Evolutionary conservation across 2,329 filamentous ascomycete species (phyloP).

Genomic region (Macroventuria anomochaeta): DNA sequence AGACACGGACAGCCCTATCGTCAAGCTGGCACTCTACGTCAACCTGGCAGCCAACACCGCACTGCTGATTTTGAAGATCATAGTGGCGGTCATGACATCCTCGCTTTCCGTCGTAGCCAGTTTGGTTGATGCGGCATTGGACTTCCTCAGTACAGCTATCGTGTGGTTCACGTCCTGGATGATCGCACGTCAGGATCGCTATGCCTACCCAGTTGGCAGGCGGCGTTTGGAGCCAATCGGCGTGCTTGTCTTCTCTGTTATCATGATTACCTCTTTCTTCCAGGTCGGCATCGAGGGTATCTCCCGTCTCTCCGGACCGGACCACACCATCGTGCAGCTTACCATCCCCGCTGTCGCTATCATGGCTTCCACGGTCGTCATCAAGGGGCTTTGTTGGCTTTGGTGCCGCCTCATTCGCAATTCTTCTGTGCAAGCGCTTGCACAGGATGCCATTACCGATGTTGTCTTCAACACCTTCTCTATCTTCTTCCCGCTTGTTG

Average conservation of each 20-base stretch:
- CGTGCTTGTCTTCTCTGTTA: conserved; percentile 78
- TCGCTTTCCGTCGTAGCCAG: conserved; percentile 83
- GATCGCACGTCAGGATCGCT: conserved; percentile 75
- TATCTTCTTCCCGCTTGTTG: conserved; percentile 83
- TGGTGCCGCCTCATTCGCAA: conserved; percentile 89
- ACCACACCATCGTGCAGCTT: conserved; percentile 75
- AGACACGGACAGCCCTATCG: conserved; percentile 75
- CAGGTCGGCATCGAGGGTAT: conserved; percentile 77
- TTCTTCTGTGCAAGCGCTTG: conserved; percentile 81
- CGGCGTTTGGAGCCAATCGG: conserved; percentile 79
- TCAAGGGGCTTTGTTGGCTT: conserved; percentile 83
- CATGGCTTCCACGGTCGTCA: conserved; percentile 80
- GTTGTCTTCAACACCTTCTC: conserved; percentile 91
- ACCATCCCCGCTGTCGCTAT: conserved; percentile 75
- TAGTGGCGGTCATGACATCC: conserved; percentile 77
- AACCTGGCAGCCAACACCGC: conserved; percentile 81
- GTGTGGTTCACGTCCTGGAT: conserved; percentile 79
- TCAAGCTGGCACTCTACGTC: conserved; percentile 86
- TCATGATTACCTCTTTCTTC: conserved; percentile 85
- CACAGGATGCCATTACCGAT: conserved; percentile 72
- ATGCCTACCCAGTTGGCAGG: conserved; percentile 79
- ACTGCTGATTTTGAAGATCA: conserved; percentile 76
- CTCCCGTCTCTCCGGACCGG: conserved; percentile 64
- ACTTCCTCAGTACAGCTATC: conserved; percentile 82
- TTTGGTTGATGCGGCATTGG: conserved; percentile 78